Evolutionary conservation across 805 yeast species (phyloP), one percentile per base, ranked within the genome.

Genomic region (Kluyveromyces dobzhanskii): DNA sequence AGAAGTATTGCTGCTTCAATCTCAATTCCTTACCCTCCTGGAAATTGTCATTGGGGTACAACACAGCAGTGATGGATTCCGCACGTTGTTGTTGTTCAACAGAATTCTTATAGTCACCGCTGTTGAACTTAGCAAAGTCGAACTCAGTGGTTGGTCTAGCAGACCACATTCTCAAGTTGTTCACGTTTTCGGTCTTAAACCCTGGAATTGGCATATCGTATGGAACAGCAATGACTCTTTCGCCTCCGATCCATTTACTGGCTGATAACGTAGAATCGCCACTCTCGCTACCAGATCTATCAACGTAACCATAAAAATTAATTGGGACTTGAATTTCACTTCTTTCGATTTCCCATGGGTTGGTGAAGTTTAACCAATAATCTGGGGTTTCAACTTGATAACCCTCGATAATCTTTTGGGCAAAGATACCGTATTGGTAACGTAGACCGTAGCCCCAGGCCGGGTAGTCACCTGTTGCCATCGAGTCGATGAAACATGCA

Each of bases 371-470:
- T 49, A 87, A 71, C 97, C 97, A 87, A 61, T 87, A 85, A 59
- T 87, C 97, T 10, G 97, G 97, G 25, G 85, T 72, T 64, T 87
- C 97, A 28, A 88, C 94, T 65, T 87, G 97, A 64, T 84, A 85
- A 9, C 96, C 97, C 56, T 88, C 85, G 50, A 85, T 73, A 54
- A 87, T 85, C 59, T 78, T 78, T 65, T 87, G 97, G 49, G 86
- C 76, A 64, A 87, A 87, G 51, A 87, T 87, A 60, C 97, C 97
- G 57, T 88, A 87, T 62, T 86, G 86, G 66, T 87, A 87, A 58
- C 94, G 80, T 50, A 87, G 67, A 44, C 97, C 96, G 60, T 87
- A 87, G 46, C 97, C 97, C 97, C 97, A 87, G 37, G 94, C 95
- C 13, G 94, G 86, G 60, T 84, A 85, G 61, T 84, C 79, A 48